phyloP scores from a whole-genome alignment of 208 protist genomes.

The Angomonas ambiguus region DNA sequence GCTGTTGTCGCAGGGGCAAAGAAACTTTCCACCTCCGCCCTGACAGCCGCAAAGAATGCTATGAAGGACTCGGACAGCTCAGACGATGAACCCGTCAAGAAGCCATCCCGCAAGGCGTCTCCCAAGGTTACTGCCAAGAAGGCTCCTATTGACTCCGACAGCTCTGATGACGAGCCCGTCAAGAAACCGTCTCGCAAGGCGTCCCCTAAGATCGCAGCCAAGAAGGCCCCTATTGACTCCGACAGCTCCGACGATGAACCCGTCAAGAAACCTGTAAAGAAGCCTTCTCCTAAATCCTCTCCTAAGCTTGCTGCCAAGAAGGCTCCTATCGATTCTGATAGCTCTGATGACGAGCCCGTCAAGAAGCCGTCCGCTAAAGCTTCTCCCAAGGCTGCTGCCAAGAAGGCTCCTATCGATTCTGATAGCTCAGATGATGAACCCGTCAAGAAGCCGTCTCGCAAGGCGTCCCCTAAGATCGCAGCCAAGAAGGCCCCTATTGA shows the following conservation, averaged over 20 bases:
- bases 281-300: conserved; percentile 36
- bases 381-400: conserved; percentile 31
- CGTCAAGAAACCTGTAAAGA: conserved; percentile 23
- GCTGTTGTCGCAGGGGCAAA: conserved; percentile 37
- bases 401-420: conserved; percentile 38
- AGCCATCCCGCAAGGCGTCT: conserved; percentile 23
- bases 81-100: conserved; percentile 26
- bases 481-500: conserved; percentile 23
- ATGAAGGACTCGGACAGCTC: conserved; percentile 14
- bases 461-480: conserved; percentile 26
- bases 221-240: conserved; percentile 39
- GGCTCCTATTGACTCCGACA: conserved; percentile 18
- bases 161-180: conserved; percentile 62
- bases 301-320: conserved; percentile 29
- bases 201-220: conserved; percentile 31
- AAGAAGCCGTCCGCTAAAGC: conserved; percentile 33
- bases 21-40: conserved; percentile 49
- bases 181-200: conserved; percentile 51
- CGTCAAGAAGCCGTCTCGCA: conserved; percentile 38
- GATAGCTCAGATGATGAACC: conserved; percentile 39
- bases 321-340: conserved; percentile 11
- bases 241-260: conserved; percentile 40
- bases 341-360: conserved; percentile 21
- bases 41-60: conserved; percentile 32
- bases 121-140: conserved; percentile 35